Evolutionary conservation across 1,284 basidiomycete genomes (phyloP).

Genomic region (Tilletiaria anomala): DNA sequence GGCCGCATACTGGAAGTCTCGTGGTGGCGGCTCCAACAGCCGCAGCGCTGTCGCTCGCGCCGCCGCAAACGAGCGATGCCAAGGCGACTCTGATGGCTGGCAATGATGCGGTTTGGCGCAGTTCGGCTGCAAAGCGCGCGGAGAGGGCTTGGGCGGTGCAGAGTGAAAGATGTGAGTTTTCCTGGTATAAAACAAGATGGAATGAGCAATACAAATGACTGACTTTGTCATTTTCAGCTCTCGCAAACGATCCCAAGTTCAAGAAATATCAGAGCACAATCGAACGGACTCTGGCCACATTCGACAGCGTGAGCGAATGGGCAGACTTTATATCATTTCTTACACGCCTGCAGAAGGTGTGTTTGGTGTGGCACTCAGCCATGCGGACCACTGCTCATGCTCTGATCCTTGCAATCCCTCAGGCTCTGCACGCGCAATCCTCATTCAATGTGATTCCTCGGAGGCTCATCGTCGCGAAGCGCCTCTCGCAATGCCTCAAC

Average conservation of each 20-base stretch:
- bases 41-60: too few relatives aligned
- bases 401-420: too few relatives aligned
- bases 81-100: background rate
- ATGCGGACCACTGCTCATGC: background rate
- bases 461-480: constrained; percentile 85
- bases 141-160: constrained; percentile 33
- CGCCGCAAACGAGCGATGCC: too few relatives aligned
- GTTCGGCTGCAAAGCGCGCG: constrained; percentile 27
- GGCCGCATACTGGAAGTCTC: too few relatives aligned
- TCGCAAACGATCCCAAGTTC: constrained; percentile 65
- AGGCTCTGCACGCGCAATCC: constrained; percentile 73
- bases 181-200: background rate
- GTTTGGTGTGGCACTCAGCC: constrained; percentile 12
- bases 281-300: constrained; percentile 78
- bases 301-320: constrained; percentile 97
- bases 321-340: constrained; percentile 98
- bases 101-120: constrained; percentile 18
- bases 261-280: constrained; percentile 84
- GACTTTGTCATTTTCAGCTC: constrained; percentile 5
- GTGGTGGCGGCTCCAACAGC: too few relatives aligned
- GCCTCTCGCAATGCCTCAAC: constrained; percentile 88
- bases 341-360: constrained; percentile 80
- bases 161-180: constrained; percentile 18
- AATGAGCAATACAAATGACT: background rate
- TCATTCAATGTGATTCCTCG: constrained; percentile 89